Evolutionary conservation across 1,284 basidiomycete species (phyloP).

Genomic region (Moniliophthora roreri): DNA sequence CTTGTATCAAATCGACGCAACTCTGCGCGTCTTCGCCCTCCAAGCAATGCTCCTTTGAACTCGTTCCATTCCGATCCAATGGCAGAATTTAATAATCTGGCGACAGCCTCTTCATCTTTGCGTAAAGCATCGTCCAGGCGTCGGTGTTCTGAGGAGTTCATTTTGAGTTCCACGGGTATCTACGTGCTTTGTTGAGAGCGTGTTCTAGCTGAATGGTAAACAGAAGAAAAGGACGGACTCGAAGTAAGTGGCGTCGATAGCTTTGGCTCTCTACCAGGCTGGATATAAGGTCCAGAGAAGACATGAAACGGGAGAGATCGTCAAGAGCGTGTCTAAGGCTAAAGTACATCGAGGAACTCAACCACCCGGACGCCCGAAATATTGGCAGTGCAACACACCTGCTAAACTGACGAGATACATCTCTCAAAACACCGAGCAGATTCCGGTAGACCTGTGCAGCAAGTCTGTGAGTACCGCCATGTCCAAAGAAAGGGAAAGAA

Average conservation of each 20-base stretch:
- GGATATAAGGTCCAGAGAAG: constrained; percentile 19
- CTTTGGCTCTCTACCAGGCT: constrained; percentile 20
- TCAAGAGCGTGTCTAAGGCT: constrained; percentile 14
- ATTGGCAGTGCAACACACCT: neutral
- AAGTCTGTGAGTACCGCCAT: neutral
- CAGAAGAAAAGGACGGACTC: constrained; percentile 9
- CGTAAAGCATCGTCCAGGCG: constrained; percentile 17
- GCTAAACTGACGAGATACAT: neutral
- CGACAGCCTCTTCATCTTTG: constrained; percentile 21
- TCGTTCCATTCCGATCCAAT: constrained; percentile 8
- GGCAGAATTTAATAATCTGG: constrained; percentile 10
- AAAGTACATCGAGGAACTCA: neutral
- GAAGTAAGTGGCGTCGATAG: constrained; percentile 19
- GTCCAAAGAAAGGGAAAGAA: no score
- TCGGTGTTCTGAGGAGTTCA: constrained; percentile 13
- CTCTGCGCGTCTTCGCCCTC: constrained; percentile 20
- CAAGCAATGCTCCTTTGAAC: constrained; percentile 17
- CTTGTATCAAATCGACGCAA: constrained; percentile 22
- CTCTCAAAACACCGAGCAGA: neutral
- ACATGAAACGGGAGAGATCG: constrained; percentile 19
- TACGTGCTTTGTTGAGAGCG: neutral
- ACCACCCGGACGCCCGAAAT: neutral
- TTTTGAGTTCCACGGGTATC: constrained; percentile 17
- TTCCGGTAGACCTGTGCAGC: neutral
- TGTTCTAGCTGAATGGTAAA: neutral